Base-by-base conservation (phyloP, 768 basidiomycete species). In the Kwoniella sp. region DNA sequence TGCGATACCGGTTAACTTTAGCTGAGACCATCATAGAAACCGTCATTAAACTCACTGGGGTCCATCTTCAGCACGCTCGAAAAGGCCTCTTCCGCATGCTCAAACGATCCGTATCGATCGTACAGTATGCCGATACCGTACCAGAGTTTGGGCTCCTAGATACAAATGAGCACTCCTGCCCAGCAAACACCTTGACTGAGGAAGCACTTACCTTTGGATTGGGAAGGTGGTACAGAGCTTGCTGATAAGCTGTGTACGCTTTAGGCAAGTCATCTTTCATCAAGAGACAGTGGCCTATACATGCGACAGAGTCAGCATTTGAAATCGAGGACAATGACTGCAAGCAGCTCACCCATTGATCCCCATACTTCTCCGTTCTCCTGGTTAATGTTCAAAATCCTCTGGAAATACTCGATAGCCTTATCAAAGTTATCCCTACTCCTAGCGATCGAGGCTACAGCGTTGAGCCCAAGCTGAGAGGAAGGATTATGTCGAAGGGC, bases 201-300 rank as follows among this genome's bases (percentile, higher is more conserved):
- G 41, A 9, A 11, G 41, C 1, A 48, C 45, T 51, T 23, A 90
- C 92, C 85, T 96, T 96, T 17, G 95, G 95, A 73, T 95, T 94
- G 1, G 92, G 92, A 38, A 99, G 87, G 68, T 94, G 86, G 80
- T 95, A 97, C 25, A 99, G 86, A 1, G 96, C 96, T 80, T 98
- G 95, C 82, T 99, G 94, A 82, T 99, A 99, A 17, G 96, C 94
- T 0, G 91, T 89, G 81, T 98, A 98, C 0, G 96, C 96, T 84
- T 95, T 96, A 83, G 95, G 93, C 52, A 99, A 87, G 83, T 98
- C 93, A 79, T 98, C 96, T 79, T 96, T 94, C 95, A 96, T 98
- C 65, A 99, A 88, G 81, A 95, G 93, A 82, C 95, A 98, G 74
- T 98, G 93, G 31, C 94, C 92, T 91, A 73, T 11, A 54, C 8